Base-by-base conservation (phyloP, 306 rosid species). In the Fragaria vesca region DNA sequence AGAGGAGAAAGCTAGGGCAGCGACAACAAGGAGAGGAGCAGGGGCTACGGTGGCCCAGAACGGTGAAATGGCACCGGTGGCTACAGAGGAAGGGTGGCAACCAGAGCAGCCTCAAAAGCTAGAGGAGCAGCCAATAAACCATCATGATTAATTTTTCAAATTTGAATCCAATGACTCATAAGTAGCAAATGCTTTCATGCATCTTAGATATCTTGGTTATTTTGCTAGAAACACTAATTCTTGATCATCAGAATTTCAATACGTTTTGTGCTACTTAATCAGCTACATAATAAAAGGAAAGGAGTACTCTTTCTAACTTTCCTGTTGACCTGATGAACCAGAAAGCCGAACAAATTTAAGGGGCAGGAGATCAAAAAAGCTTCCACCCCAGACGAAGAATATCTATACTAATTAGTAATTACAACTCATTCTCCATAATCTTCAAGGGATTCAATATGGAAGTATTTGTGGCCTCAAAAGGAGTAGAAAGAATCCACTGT, bases 271-370 rank as follows among this genome's bases (percentile, higher is more conserved):
- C 20, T 62, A 2, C 68, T 62, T 13, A 15, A 28, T 62, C 40
- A 58, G 68, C 42, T 30, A 62, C 11, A 62, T 28, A 13, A 62
- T 62, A 58, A 67, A 79, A 77, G 52, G 42, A 80, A 61, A 69
- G 46, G 51, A 30, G 40, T 62, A 21, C 38, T 66, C 46, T 79
- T 70, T 47, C 21, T 57, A 74, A 61, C 71, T 66, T 81, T 60
- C 0, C n/a, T 73, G 85, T 81, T 81, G 87, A 83, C 86, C 79
- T 75, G 55, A 34, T 75, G 55, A 34, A 45, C 81, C 36, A 81
- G 55, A 78, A 87, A 84, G 86, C 79, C 45, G 7, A 71, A 67
- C 30, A 69, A 81, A 73, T 81, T 78, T 78, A 66, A 81, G 86
- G 86, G 26, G 78, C 20, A 5, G 48, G 52, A 68, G 50, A 38